These are phyloP conservation scores for Dactylonectria estremocensis DNA, from an alignment of 2,329 filamentous ascomycete species.

Conservation along the genomic window DNA sequence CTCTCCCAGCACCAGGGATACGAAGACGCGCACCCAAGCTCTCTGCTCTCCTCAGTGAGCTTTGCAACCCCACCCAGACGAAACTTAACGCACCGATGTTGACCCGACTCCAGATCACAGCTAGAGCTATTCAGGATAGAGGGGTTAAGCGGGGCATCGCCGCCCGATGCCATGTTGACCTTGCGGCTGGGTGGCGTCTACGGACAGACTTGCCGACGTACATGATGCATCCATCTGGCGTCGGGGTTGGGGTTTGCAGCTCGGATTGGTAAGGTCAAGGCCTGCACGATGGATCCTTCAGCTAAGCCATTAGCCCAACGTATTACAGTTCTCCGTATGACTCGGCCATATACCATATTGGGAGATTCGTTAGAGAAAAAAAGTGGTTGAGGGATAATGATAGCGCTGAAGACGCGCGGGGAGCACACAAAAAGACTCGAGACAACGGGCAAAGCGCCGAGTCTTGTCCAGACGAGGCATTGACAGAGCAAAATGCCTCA, in stretches of 20 bases:
- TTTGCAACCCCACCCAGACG: not conserved
- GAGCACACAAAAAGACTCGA: not conserved
- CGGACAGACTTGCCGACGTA: not conserved
- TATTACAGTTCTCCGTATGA: conserved; percentile 20
- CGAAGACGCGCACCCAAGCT: not conserved
- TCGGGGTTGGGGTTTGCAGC: conserved; percentile 9
- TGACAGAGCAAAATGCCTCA: conserved; percentile 45
- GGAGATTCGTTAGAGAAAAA: conserved; percentile 7
- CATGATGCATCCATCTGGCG: conserved; percentile 10
- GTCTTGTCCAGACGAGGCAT: conserved; percentile 28
- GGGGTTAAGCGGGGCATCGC: conserved; percentile 18
- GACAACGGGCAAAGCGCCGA: conserved; percentile 24
- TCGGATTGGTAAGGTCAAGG: conserved; percentile 11
- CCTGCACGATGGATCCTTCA: conserved; percentile 10
- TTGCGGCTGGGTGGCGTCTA: conserved; percentile 21
- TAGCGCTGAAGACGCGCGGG: conserved; percentile 13
- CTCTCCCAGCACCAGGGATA: no score
- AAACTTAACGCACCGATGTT: conserved; percentile 29
- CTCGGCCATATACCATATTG: conserved; percentile 25
- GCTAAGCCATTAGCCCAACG: conserved; percentile 24
- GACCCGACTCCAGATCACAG: conserved; percentile 7
- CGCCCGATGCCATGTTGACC: conserved; percentile 23
- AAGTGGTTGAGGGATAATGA: conserved; percentile 32
- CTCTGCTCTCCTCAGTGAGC: not conserved
- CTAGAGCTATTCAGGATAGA: conserved; percentile 36